A percentile compares a stretch with the other conserved stretches of the same genome.
These are phyloP conservation scores for Trichopus zeylanicus DNA, from an alignment of 116 monocot genomes.

Conservation along the genomic window DNA sequence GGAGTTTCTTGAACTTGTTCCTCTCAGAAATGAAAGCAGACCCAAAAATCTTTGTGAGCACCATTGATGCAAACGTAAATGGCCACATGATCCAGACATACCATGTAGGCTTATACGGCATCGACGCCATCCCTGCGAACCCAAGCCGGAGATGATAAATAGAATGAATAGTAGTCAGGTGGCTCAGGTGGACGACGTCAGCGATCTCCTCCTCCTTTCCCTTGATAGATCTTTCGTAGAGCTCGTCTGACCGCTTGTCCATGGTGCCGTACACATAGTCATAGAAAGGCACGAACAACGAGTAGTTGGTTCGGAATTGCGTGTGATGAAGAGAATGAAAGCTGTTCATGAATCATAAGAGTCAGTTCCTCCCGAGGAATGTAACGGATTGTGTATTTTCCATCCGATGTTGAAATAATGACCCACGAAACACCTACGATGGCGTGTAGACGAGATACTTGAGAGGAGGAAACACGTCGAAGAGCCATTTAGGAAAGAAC, in stretches of 20 bases:
- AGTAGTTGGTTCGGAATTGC: slow-evolving; percentile 55
- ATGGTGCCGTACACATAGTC: slow-evolving; percentile 45
- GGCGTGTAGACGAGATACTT: slow-evolving; percentile 89
- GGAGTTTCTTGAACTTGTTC: slow-evolving; percentile 44
- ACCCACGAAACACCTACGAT: slow-evolving; percentile 40
- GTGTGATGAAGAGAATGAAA: slow-evolving; percentile 70
- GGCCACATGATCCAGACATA: slow-evolving; percentile 17
- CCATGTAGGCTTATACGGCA: slow-evolving; percentile 7
- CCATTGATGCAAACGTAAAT: slow-evolving; percentile 7
- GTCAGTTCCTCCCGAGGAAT: too few species aligned
- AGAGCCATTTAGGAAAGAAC: slow-evolving; percentile 57
- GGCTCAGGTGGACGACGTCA: slow-evolving; percentile 43
- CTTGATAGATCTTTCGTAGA: slow-evolving; percentile 32
- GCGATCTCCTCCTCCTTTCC: slow-evolving; percentile 22
- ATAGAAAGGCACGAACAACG: slow-evolving; percentile 58
- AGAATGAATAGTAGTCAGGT: slow-evolving; percentile 37
- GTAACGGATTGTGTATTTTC: too few species aligned
- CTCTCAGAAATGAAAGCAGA: slow-evolving; percentile 49
- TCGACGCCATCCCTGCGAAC: slow-evolving; percentile 20
- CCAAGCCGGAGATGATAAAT: slow-evolving; percentile 37
- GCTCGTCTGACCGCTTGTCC: slow-evolving; percentile 30
- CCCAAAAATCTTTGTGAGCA: slow-evolving; percentile 28
- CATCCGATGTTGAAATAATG: too few species aligned
- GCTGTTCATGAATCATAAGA: slow-evolving; percentile 7
- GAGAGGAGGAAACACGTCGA: slow-evolving; percentile 55